phyloP scores from a whole-genome alignment of 2,329 filamentous ascomycete genomes.

The Fusarium luffae region DNA sequence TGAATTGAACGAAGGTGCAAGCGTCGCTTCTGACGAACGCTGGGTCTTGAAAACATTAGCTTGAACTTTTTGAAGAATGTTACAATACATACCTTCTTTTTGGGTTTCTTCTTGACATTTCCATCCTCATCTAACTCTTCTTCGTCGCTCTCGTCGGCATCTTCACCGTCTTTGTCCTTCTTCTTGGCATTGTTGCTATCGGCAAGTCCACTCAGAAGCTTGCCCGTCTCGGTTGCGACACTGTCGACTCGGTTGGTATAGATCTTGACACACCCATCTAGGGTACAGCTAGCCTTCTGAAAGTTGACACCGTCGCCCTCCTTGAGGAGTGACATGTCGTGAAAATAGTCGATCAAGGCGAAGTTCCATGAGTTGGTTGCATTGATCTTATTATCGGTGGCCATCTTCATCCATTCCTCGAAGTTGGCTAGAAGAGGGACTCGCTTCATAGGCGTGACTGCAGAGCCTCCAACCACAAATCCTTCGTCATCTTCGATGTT shows the following conservation, averaged over 20 bases:
- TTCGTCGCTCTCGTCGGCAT: constrained; percentile 75
- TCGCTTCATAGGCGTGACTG: constrained; percentile 94
- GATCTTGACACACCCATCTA: constrained; percentile 98
- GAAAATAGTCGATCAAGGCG: constrained; percentile 99
- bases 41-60: constrained; percentile 60
- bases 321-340: constrained; percentile 97
- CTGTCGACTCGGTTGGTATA: constrained; percentile 99
- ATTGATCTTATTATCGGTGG: constrained; percentile 99
- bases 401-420: constrained; percentile 99
- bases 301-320: constrained; percentile 98
- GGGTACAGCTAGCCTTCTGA: constrained; percentile 95
- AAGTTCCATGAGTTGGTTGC: constrained; percentile 99
- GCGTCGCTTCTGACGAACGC: constrained; percentile 89
- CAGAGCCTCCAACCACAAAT: constrained; percentile 75
- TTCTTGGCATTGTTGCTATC: constrained; percentile 85
- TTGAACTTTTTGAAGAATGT: neutral
- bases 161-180: constrained; percentile 71
- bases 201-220: constrained; percentile 90
- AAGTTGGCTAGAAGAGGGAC: constrained; percentile 97
- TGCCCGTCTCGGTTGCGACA: constrained; percentile 96
- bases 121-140: constrained; percentile 72
- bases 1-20: constrained; percentile 87
- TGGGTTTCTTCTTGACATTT: constrained; percentile 70
- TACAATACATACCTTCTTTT: constrained; percentile 73
- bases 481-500: constrained; percentile 65